Percentiles rank a stretch among this genome's conserved stretches.
Evolutionary conservation across 2,329 filamentous ascomycete genomes (phyloP).

Genomic region (Colletotrichum acutatum): DNA sequence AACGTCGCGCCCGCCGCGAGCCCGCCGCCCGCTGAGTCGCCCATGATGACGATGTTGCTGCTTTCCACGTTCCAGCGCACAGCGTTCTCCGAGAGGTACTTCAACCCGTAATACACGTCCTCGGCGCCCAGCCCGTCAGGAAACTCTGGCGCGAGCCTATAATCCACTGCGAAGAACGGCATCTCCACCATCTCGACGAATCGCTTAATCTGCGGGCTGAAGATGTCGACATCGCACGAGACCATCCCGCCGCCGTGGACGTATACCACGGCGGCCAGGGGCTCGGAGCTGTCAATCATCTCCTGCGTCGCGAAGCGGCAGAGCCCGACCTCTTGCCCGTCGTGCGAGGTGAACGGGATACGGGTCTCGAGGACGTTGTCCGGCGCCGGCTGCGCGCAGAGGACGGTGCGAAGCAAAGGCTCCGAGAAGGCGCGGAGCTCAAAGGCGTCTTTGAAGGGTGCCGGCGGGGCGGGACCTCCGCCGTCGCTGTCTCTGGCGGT

Average conservation of each 20-base stretch:
- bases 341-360: conserved; percentile 10
- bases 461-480: background rate
- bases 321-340: conserved; percentile 16
- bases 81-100: conserved; percentile 40
- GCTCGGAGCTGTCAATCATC: conserved; percentile 4
- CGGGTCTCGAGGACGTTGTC: conserved; percentile 23
- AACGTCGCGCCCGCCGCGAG: conserved; percentile 45
- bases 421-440: conserved; percentile 24
- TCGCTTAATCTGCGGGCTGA: conserved; percentile 39
- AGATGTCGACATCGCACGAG: conserved; percentile 42
- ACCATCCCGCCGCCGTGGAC: conserved; percentile 56
- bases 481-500: background rate
- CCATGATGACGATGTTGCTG: conserved; percentile 37
- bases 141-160: conserved; percentile 55
- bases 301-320: conserved; percentile 17
- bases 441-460: conserved; percentile 7
- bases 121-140: conserved; percentile 48
- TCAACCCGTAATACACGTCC: conserved; percentile 47
- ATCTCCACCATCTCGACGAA: conserved; percentile 44
- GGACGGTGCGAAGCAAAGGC: background rate
- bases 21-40: conserved; percentile 38
- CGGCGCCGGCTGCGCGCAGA: conserved; percentile 11
- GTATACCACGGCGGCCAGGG: conserved; percentile 46
- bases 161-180: conserved; percentile 51
- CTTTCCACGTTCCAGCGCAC: conserved; percentile 37